Evolutionary conservation across 805 yeast genomes (phyloP).

Genomic region (Cyberlindnera bimundalis): DNA sequence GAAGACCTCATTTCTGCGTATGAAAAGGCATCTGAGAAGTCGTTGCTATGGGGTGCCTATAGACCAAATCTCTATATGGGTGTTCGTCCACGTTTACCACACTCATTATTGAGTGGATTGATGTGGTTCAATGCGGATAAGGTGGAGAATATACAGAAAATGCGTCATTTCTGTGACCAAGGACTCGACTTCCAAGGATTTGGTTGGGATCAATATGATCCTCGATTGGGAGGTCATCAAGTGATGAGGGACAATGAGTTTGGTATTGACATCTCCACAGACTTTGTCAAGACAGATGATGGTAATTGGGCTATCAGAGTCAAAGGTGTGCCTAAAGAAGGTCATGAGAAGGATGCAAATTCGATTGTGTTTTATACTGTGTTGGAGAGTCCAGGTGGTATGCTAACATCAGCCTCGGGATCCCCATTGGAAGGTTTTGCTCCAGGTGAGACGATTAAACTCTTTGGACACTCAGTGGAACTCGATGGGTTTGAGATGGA

Average conservation of each 20-base stretch:
- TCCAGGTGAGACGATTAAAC: constrained; percentile 35
- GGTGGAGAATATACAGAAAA: constrained; percentile 46
- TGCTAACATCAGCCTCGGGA: constrained; percentile 38
- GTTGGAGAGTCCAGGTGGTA: constrained; percentile 57
- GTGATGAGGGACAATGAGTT: constrained; percentile 63
- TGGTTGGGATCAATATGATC: constrained; percentile 87
- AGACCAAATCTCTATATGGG: constrained; percentile 86
- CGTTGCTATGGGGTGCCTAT: constrained; percentile 90
- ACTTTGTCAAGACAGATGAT: constrained; percentile 68
- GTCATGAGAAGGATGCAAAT: constrained; percentile 46
- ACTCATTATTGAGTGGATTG: constrained; percentile 70
- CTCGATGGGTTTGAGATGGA: constrained; percentile 62
- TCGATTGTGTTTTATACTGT: constrained; percentile 78
- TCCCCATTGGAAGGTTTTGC: constrained; percentile 26
- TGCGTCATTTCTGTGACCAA: constrained; percentile 77
- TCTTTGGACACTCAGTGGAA: constrained; percentile 56
- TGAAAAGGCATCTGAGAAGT: constrained; percentile 38
- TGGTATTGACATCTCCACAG: constrained; percentile 59
- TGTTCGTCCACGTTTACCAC: constrained; percentile 75
- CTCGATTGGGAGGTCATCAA: constrained; percentile 83
- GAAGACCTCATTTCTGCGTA: constrained; percentile 21
- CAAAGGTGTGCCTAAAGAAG: constrained; percentile 56
- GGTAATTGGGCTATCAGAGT: constrained; percentile 83
- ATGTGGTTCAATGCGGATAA: constrained; percentile 81
- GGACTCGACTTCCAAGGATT: constrained; percentile 66